Evolutionary conservation across 768 basidiomycete genomes (phyloP).

Genomic region (Tulasnella sp.): DNA sequence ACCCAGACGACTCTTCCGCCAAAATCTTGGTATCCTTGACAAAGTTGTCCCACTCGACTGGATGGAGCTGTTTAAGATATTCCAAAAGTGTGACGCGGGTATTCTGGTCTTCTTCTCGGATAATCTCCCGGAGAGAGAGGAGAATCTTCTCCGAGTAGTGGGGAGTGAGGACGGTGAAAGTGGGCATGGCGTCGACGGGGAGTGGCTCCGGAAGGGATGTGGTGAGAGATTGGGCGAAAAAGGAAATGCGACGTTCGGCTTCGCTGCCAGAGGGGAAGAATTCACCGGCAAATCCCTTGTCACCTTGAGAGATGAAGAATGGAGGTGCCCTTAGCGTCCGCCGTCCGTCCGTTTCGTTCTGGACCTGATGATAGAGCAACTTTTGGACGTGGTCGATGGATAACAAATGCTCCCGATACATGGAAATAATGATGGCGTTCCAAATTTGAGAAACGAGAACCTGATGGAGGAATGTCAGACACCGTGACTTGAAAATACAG

Average conservation of each 20-base stretch:
- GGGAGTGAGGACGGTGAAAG: conserved; percentile 95
- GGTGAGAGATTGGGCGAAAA: conserved; percentile 96
- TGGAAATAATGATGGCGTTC: conserved; percentile 99
- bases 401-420: conserved; percentile 98
- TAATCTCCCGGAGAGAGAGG: conserved; percentile 93
- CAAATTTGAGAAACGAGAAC: conserved; percentile 98
- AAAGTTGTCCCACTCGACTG: conserved; percentile 98
- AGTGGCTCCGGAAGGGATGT: conserved; percentile 89
- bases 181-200: conserved; percentile 99
- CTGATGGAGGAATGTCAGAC: conserved; percentile 33
- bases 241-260: conserved; percentile 94
- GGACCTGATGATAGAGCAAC: conserved; percentile 93
- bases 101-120: conserved; percentile 95
- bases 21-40: conserved; percentile 99
- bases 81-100: conserved; percentile 94
- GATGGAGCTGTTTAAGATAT: conserved; percentile 96
- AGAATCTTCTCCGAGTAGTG: conserved; percentile 99
- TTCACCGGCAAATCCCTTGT: conserved; percentile 72
- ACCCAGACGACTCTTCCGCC: conserved; percentile 88
- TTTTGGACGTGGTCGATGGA: conserved; percentile 99
- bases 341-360: conserved; percentile 79
- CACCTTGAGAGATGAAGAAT: conserved; percentile 95
- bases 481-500: not conserved
- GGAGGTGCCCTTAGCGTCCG: conserved; percentile 90
- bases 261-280: conserved; percentile 95